Conservation (phyloP, 1,139 yeast species). For the Hansenula lynferdii region DNA sequence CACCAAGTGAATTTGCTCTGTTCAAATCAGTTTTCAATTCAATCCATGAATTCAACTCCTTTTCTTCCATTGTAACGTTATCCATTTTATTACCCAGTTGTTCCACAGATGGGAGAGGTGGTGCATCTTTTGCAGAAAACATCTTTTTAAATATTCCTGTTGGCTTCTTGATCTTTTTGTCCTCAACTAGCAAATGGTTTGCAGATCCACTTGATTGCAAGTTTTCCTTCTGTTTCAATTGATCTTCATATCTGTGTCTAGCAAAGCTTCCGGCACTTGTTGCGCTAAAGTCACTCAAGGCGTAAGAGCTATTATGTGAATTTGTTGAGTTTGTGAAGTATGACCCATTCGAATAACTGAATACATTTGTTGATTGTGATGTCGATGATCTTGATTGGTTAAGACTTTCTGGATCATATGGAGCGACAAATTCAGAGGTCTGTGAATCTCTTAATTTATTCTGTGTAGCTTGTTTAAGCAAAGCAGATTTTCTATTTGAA, state of each 20-base stretch:
- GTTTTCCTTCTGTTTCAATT: slow-evolving; percentile 21
- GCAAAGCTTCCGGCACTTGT: slow-evolving; percentile 85
- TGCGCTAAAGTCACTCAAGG: slow-evolving; percentile 68
- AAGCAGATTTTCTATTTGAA: slow-evolving; percentile 2
- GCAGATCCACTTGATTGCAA: slow-evolving; percentile 21
- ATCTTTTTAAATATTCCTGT: slow-evolving; percentile 12
- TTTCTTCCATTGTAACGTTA: slow-evolving; percentile 11
- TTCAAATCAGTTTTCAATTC: slow-evolving; percentile 57
- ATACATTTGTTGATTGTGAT: slow-evolving; percentile 20
- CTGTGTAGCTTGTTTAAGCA: slow-evolving; percentile 9
- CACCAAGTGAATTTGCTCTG: slow-evolving; percentile 70
- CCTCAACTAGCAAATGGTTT: slow-evolving; percentile 18
- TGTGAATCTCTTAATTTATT: slow-evolving; percentile 5
- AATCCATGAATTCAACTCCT: slow-evolving; percentile 34
- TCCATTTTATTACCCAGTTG: slow-evolving; percentile 6
- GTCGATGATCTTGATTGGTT: slow-evolving; percentile 21
- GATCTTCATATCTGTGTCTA: slow-evolving; percentile 59
- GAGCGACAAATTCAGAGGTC: slow-evolving; percentile 18
- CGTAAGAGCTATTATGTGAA: slow-evolving; percentile 30
- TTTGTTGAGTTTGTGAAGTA: slow-evolving; percentile 22
- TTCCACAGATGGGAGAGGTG: slow-evolving; percentile 24
- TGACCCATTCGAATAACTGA: slow-evolving; percentile 24
- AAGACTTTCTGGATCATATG: slow-evolving; percentile 25
- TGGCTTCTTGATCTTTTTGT: slow-evolving; percentile 14
- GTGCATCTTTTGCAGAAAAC: slow-evolving; percentile 20